phyloP scores from a whole-genome alignment of 164 flowering plant species.

The Euptelea pleiosperma region DNA sequence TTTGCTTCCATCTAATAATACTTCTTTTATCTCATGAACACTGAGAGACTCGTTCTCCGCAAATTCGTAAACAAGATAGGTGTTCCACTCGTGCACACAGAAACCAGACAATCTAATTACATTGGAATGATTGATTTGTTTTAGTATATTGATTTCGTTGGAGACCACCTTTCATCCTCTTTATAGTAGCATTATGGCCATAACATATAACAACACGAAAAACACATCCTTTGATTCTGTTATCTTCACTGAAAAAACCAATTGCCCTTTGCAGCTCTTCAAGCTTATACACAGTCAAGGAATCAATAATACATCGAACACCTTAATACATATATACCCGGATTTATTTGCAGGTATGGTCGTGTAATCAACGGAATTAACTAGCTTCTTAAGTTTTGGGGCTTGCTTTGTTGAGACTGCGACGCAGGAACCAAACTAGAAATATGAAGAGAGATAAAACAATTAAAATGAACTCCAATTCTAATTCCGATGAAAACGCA shows the following conservation, averaged over 20 bases:
- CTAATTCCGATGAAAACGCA: conserved; percentile 59
- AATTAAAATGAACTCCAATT: conserved; percentile 38
- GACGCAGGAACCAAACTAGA: conserved; percentile 26
- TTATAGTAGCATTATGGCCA: conserved; percentile 58
- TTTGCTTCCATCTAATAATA: conserved; percentile 50
- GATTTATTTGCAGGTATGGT: conserved; percentile 15
- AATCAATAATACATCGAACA: conserved; percentile 35
- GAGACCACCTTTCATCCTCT: conserved; percentile 64
- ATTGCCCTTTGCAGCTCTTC: conserved; percentile 63
- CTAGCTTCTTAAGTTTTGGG: conserved; percentile 7
- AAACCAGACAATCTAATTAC: conserved; percentile 63
- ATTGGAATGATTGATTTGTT: conserved; percentile 57
- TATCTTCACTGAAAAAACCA: conserved; percentile 34
- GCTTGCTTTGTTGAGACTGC: neutral
- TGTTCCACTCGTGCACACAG: conserved; percentile 49
- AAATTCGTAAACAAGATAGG: conserved; percentile 68
- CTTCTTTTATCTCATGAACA: conserved; percentile 32
- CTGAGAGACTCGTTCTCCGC: conserved; percentile 52
- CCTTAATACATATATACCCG: conserved; percentile 32
- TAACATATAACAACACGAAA: conserved; percentile 47
- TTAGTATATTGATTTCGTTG: conserved; percentile 48
- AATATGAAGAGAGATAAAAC: conserved; percentile 21
- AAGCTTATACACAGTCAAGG: conserved; percentile 46
- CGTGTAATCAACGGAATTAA: conserved; percentile 9
- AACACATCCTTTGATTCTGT: conserved; percentile 52